phyloP scores from a whole-genome alignment of 306 rosid species.

The Myrica gale region DNA sequence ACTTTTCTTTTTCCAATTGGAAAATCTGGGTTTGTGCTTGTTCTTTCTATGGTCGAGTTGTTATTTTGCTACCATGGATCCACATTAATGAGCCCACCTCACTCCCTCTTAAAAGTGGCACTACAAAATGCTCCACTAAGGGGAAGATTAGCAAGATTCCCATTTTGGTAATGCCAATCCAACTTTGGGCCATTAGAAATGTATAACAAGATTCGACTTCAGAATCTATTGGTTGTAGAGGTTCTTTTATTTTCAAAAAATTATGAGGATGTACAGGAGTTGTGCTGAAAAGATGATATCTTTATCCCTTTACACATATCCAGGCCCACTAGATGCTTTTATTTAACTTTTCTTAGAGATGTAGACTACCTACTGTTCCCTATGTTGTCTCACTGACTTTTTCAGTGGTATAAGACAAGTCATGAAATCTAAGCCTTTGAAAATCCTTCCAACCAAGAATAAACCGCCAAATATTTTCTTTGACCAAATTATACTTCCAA shows the following conservation, averaged over 20 bases:
- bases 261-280: background rate
- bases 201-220: background rate
- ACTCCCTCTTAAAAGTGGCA: background rate
- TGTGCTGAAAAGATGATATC: background rate
- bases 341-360: background rate
- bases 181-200: background rate
- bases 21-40: background rate
- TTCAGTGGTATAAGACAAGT: background rate
- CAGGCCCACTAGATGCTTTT: background rate
- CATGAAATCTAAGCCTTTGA: background rate
- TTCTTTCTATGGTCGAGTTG: background rate
- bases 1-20: too few relatives aligned
- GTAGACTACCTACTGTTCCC: too few relatives aligned
- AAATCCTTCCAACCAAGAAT: background rate
- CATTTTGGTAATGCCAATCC: background rate
- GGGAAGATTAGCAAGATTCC: background rate
- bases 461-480: background rate
- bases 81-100: background rate
- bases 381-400: background rate
- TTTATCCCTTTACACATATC: background rate
- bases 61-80: background rate
- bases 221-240: background rate
- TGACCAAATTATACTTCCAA: background rate
- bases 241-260: too few relatives aligned
- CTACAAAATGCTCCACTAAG: background rate